A percentile compares a stretch with the other conserved stretches of the same genome.
These are phyloP conservation scores for Alliaria petiolata DNA, from an alignment of 345 rosid species.

Conservation along the genomic window DNA sequence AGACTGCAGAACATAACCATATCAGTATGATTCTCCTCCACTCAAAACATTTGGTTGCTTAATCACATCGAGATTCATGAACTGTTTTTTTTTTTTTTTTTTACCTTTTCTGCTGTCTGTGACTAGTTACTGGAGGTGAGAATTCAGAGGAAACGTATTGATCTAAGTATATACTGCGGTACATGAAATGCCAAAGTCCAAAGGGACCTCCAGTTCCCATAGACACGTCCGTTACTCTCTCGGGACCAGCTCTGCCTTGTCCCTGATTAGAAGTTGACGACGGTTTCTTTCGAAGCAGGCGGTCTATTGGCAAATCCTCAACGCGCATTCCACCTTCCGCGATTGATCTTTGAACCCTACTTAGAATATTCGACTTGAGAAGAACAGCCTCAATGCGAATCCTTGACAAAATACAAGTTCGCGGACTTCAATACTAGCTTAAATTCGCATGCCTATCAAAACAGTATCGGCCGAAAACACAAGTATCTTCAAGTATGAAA, in stretches of 20 bases:
- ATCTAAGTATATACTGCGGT: conserved; percentile 91
- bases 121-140: conserved; percentile 72
- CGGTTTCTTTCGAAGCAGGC: conserved; percentile 46
- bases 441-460: neutral
- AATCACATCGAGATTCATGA: conserved; percentile 2
- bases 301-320: conserved; percentile 76
- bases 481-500: neutral
- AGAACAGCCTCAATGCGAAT: conserved; percentile 74
- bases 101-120: conserved; percentile 79
- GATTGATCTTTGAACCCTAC: conserved; percentile 82
- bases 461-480: no score
- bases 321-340: conserved; percentile 93
- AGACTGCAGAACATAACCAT: conserved; percentile 48
- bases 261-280: conserved; percentile 21
- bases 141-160: conserved; percentile 92
- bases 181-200: conserved; percentile 98
- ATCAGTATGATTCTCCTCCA: neutral
- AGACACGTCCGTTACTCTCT: conserved; percentile 46
- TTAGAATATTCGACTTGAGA: conserved; percentile 80
- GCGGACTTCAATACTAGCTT: neutral
- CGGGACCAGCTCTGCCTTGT: no score
- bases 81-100: neutral
- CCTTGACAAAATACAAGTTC: conserved; percentile 41
- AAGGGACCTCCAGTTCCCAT: conserved; percentile 86
- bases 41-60: neutral